Evolutionary conservation across 1,284 basidiomycete species (phyloP).

Genomic region (Cystobasidiaceae sp.): DNA sequence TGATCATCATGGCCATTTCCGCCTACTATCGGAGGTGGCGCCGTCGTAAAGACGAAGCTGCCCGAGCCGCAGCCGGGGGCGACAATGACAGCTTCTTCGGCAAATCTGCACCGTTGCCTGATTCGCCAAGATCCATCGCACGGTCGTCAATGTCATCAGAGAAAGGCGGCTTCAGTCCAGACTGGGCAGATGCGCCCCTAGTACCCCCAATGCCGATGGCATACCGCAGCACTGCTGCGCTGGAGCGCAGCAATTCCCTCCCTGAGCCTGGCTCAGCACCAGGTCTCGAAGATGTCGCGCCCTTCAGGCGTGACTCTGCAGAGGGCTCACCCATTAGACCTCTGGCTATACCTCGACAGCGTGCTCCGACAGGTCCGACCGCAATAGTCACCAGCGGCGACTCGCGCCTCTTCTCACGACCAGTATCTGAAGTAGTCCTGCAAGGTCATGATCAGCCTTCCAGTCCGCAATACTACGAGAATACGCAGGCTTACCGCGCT

Average conservation of each 20-base stretch:
- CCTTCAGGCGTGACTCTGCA: neutral
- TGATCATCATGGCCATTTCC: slow-evolving; percentile 20
- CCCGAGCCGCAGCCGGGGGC: neutral
- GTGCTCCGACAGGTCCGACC: neutral
- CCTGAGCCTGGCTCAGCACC: slow-evolving; percentile 12
- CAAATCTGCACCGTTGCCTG: neutral
- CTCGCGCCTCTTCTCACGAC: slow-evolving; percentile 15
- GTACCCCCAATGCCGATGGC: neutral
- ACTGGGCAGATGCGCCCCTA: neutral
- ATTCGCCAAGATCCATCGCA: neutral
- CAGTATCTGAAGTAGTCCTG: slow-evolving; percentile 24
- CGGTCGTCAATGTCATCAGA: neutral
- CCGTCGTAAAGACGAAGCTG: neutral
- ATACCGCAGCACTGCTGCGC: neutral
- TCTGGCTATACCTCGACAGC: neutral
- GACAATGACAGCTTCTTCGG: slow-evolving; percentile 18
- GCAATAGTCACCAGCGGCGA: slow-evolving; percentile 13
- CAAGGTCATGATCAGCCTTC: neutral
- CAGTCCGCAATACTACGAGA: neutral
- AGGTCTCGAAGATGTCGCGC: slow-evolving; percentile 3
- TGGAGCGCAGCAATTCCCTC: neutral
- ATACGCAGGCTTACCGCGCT: neutral
- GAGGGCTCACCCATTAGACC: neutral
- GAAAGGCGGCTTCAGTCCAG: neutral
- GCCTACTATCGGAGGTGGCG: slow-evolving; percentile 25